These are phyloP conservation scores for Xylona heveae DNA, from an alignment of 495 filamentous ascomycete species.

Conservation along the genomic window DNA sequence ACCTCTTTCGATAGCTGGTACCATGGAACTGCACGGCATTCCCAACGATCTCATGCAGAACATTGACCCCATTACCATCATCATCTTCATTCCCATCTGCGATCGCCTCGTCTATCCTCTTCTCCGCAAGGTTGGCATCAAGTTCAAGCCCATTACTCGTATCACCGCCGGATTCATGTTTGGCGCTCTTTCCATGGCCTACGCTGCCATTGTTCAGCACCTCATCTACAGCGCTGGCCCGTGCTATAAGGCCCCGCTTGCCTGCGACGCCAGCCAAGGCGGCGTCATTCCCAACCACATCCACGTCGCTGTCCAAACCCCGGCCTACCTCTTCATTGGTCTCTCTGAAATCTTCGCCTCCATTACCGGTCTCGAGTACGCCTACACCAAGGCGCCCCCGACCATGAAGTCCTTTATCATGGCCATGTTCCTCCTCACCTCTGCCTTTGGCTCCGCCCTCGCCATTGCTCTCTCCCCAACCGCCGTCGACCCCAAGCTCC, in stretches of 20 bases:
- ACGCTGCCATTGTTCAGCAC: conserved; percentile 48
- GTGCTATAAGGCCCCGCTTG: conserved; percentile 28
- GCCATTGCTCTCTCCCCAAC: conserved; percentile 34
- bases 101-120: conserved; percentile 46
- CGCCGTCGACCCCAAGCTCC: conserved; percentile 35
- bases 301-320: conserved; percentile 20
- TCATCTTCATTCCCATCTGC: conserved; percentile 48
- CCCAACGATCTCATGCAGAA: conserved; percentile 60
- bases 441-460: conserved; percentile 22
- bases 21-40: conserved; percentile 32
- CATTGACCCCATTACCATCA: conserved; percentile 55
- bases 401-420: conserved; percentile 50
- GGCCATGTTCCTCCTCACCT: conserved; percentile 39
- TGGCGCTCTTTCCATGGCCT: conserved; percentile 38
- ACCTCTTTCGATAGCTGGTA: conserved; percentile 18
- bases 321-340: conserved; percentile 30
- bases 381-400: conserved; percentile 45
- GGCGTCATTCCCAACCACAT: conserved; percentile 12
- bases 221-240: conserved; percentile 42
- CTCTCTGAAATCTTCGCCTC: conserved; percentile 48
- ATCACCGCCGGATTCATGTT: conserved; percentile 52
- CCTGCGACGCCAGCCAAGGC: conserved; percentile 15
- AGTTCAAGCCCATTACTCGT: conserved; percentile 50
- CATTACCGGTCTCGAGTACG: conserved; percentile 50
- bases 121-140: conserved; percentile 39